Base-by-base conservation (phyloP, 2,329 filamentous ascomycete species). In the Alternaria angustiovoidea region DNA sequence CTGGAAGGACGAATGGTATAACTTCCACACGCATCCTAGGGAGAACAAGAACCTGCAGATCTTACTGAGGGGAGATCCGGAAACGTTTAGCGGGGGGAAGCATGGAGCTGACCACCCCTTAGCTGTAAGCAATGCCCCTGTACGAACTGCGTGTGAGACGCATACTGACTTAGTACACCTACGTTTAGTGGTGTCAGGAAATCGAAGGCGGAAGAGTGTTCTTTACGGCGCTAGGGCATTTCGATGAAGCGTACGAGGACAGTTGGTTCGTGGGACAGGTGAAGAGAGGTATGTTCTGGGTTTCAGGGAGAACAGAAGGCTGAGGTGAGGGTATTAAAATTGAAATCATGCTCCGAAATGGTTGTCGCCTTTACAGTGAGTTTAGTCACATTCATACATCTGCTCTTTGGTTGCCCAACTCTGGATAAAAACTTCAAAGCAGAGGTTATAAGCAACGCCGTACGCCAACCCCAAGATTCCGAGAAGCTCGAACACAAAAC, bases 1-100 rank as follows among this genome's bases (percentile, higher is more conserved):
- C 11, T 70, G 70, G 69, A 66, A 57, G 57, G 72, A 75, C 20
- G 72, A 75, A 51, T 75, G 70, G 71, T 75, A 75, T 52, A 73
- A 74, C 32, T 75, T 74, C 52, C 59, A 51, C 2, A 64, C 63
- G 8, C 69, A 75, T 51, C 72, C 70, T 4, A 38, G 68, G 16
- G 42, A 64, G 11, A 75, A 75, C 24, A 22, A 7, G 5, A 68
- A 66, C 18, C 54, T 74, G 30, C 46, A 51, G 7, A 54, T 75
- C 3, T 52, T 74, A 32, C 47, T 75, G 0, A 63, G 32, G 18
- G 70, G 70, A 5, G 70, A 74, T 47, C 51, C 63, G 28, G 63
- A 18, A 4, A 68, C 54, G 2, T 75, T 72, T 30, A 30, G 57
- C 5, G 71, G 70, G 2, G 68, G 69, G 1, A 71, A 65, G 44